Base-by-base conservation (phyloP, 192 early-diverging fungal genomes). In the Gamsiella multidivaricata region DNA sequence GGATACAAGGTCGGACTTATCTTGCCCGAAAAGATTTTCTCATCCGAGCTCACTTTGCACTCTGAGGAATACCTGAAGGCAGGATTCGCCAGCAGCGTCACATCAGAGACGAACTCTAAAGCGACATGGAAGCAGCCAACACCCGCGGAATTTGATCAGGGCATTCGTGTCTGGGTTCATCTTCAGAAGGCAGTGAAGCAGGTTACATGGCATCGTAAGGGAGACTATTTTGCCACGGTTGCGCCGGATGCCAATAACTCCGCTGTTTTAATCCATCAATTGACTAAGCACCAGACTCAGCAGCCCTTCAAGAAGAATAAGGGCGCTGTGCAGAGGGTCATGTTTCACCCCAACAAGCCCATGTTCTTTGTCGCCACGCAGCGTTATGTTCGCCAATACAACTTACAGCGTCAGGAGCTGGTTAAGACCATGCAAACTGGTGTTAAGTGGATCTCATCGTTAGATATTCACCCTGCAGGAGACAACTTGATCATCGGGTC, bases 401-500 rank as follows among this genome's bases (percentile, higher is more conserved):
- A 99, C 80, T 84, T 99, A 60, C 85, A 91, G 69, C 90, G 91
- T 64, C 97, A 99, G 81, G 87, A 91, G 60, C 85, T 94, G 20
- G 69, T 91, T 62, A 94, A 93, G 74, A 95, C 91, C n/a, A 87
- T 99, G 59, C 82, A 86, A 61, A 86, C 96, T 1, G 91, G 92
- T 20, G 91, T 91, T 60, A 94, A 95, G 80, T 98, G 96, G 98
- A 95, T 99, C 47, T 98, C 98, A 18, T 92, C 89, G 69, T 82
- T 99, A 69, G 96, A 96, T 74, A 78, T 98, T 45, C 98, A 99
- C 78, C 95, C 98, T 31, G 87, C 84, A 64, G 97, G 96, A 68
- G 97, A 99, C 71, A 96, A 99, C 83, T 80, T 99, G 54, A 92
- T 99, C 54, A 88, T 97, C 59, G 98, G 98, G 37, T 94, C 91